Evolutionary conservation across 352 stramenopile species (phyloP), one percentile per base, ranked within the genome.

Genomic region (Pythium aquatile): DNA sequence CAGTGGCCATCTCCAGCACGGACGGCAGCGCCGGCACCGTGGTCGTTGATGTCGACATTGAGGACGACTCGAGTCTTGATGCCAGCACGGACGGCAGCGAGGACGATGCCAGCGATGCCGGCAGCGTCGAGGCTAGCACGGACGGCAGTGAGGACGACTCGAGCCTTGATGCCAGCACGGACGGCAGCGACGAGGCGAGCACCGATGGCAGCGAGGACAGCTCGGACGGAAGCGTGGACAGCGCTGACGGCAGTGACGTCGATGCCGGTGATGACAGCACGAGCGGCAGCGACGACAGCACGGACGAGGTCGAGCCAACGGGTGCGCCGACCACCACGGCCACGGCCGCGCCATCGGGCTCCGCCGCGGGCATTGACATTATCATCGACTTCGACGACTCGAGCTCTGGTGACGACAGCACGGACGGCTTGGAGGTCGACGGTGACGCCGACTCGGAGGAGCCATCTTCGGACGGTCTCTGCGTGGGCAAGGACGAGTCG

Each of bases 401-500:
- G 9, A 17, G 37, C 37, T 13, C 37, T 1, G 37, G 4, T 42
- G 37, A 42, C 5, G 37, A 42, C 37, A 42, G 37, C 37, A 42
- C 37, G 37, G 37, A 42, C 13, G 44, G 37, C 42, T 30, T 24
- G 8, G 30, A 13, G 8, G 30, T 48, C 7, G 53, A 46, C 33
- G 53, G 24, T 5, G 40, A 53, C 24, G 55, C 9, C 29, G 39
- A 33, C 13, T 9, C 24, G 28, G 35, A 42, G 9, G 63, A 76
- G 3, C 68, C 61, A 8, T 30, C 55, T 2, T 65, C 24, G 1
- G 54, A 33, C 24, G 47, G 9, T 2, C 5, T 48, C 13, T 65
- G 58, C 49, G 30, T n/a, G 24, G 58, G 58, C 48, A 32, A 65
- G 13, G 58, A 60, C 35, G 52, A 67, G 30, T 60, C 60, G 30